Conservation (phyloP, 2,329 filamentous ascomycete genomes). For the Aspergillus fijiensis region DNA sequence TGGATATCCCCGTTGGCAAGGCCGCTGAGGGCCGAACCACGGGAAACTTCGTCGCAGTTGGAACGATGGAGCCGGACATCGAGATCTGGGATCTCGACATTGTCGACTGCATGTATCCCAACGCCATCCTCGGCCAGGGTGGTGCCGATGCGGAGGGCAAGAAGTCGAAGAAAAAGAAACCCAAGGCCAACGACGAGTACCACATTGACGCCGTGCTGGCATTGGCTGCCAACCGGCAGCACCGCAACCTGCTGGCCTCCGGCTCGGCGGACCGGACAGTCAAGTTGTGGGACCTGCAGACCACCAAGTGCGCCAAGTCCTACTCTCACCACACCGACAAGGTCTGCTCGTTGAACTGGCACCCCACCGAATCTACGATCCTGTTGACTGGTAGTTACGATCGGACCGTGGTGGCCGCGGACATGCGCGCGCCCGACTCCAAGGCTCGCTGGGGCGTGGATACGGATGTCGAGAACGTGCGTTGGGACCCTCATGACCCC, state of each 20-base stretch:
- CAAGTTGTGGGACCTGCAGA: constrained; percentile 96
- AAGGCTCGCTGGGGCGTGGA: constrained; percentile 89
- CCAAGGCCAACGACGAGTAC: constrained; percentile 83
- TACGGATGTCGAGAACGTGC: constrained; percentile 88
- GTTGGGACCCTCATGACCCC: constrained; percentile 88
- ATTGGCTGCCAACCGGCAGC: constrained; percentile 86
- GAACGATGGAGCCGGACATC: constrained; percentile 97
- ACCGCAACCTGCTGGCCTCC: constrained; percentile 91
- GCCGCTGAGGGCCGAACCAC: constrained; percentile 61
- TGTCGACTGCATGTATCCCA: constrained; percentile 96
- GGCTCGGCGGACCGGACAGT: constrained; percentile 95
- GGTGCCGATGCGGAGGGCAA: constrained; percentile 49
- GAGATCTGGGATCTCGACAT: constrained; percentile 98
- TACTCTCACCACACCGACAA: constrained; percentile 97
- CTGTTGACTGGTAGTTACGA: constrained; percentile 94
- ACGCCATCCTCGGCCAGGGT: constrained; percentile 85
- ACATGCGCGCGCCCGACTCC: constrained; percentile 89
- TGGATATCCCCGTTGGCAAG: constrained; percentile 86
- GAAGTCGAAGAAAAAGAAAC: constrained; percentile 82
- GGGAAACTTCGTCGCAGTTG: constrained; percentile 91
- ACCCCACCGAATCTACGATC: constrained; percentile 80
- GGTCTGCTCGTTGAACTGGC: constrained; percentile 94
- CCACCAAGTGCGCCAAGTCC: constrained; percentile 87
- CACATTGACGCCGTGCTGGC: constrained; percentile 93
- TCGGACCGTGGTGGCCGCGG: constrained; percentile 86